phyloP scores from a whole-genome alignment of 495 filamentous ascomycete genomes.

The Xylaria curta region DNA sequence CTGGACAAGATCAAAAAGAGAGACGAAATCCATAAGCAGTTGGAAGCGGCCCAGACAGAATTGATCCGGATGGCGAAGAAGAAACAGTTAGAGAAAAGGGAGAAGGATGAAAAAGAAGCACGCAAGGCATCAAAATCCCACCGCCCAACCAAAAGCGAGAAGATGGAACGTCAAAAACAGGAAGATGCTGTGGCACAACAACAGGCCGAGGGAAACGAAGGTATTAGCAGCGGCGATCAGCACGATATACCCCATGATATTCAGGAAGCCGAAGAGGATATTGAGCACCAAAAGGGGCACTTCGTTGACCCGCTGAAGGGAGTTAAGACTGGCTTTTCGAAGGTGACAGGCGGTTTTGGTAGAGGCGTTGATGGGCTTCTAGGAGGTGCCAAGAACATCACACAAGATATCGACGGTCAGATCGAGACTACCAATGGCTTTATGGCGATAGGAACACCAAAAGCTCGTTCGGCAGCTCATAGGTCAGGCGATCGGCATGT shows the following conservation, averaged over 20 bases:
- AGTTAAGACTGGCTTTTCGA: constrained; percentile 43
- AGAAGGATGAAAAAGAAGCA: constrained; percentile 67
- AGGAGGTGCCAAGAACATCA: constrained; percentile 61
- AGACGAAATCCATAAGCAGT: constrained; percentile 68
- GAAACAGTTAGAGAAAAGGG: constrained; percentile 70
- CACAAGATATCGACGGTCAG: constrained; percentile 65
- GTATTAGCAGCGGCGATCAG: constrained; percentile 83
- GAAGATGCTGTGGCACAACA: constrained; percentile 65
- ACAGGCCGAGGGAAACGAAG: constrained; percentile 67
- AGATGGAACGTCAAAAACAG: constrained; percentile 47
- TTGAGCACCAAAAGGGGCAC: constrained; percentile 28
- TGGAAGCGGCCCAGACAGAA: constrained; percentile 86
- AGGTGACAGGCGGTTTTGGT: constrained; percentile 46
- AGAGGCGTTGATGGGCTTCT: constrained; percentile 51
- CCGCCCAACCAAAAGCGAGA: constrained; percentile 58
- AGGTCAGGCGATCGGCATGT: constrained; percentile 39
- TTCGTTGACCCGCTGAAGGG: constrained; percentile 33
- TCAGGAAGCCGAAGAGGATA: constrained; percentile 67
- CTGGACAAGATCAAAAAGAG: constrained; percentile 84
- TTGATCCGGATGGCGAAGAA: constrained; percentile 81
- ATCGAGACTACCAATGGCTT: constrained; percentile 65
- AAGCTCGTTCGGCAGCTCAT: constrained; percentile 30
- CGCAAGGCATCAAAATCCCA: constrained; percentile 56
- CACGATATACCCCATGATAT: constrained; percentile 79
- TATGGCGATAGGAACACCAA: constrained; percentile 43